A percentile compares a stretch with the other conserved stretches of the same genome.
phyloP scores from a whole-genome alignment of 2,329 filamentous ascomycete species.

The Rhytidhysteron rufulum region DNA sequence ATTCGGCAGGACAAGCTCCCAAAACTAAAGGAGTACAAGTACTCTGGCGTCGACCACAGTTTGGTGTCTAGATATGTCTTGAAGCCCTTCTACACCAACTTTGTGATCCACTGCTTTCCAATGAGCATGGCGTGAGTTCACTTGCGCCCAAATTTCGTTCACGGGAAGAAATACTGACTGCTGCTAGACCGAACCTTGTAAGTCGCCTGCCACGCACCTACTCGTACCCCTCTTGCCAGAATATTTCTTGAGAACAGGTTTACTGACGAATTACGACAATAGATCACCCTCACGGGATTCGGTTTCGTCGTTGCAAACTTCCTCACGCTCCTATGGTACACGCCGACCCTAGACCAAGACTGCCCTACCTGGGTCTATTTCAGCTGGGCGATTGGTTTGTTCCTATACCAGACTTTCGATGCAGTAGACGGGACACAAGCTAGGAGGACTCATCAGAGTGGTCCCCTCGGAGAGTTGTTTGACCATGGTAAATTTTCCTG shows the following conservation, averaged over 20 bases:
- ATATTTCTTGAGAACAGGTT: background rate
- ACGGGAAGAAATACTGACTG: constrained; percentile 16
- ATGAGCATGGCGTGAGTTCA: constrained; percentile 79
- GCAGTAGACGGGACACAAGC: constrained; percentile 93
- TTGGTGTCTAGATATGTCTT: constrained; percentile 87
- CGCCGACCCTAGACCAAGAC: constrained; percentile 87
- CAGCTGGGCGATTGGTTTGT: constrained; percentile 83
- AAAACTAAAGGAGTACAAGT: constrained; percentile 91
- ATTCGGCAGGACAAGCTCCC: constrained; percentile 87
- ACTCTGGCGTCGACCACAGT: constrained; percentile 86
- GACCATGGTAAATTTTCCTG: constrained; percentile 66
- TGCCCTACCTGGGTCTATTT: constrained; percentile 95
- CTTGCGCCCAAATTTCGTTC: background rate
- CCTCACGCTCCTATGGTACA: constrained; percentile 91
- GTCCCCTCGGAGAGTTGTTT: constrained; percentile 91
- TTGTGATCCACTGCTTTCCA: constrained; percentile 91
- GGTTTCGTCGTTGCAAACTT: constrained; percentile 85
- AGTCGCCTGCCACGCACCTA: constrained; percentile 11
- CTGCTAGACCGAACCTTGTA: constrained; percentile 33
- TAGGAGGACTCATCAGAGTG: constrained; percentile 84
- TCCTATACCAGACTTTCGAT: constrained; percentile 97
- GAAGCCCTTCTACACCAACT: constrained; percentile 95
- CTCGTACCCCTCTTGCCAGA: background rate
- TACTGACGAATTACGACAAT: constrained; percentile 10
- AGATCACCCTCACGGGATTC: constrained; percentile 89